Evolutionary conservation across 495 filamentous ascomycete genomes (phyloP).

Genomic region (Neohortaea acidophila): DNA sequence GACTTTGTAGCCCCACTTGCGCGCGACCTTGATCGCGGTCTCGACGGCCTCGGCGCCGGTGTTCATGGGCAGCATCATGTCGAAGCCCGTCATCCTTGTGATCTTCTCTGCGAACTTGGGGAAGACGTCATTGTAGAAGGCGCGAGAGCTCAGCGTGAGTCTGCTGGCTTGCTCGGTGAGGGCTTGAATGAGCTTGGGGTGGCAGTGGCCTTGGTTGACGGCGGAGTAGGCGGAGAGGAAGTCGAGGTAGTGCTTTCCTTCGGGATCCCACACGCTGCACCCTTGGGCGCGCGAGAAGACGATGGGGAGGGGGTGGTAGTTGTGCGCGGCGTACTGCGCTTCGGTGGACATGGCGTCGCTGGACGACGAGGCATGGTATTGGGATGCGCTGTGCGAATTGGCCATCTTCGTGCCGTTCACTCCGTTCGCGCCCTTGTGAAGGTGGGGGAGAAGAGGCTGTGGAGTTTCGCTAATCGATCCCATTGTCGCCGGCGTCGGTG

Average conservation of each 20-base stretch:
- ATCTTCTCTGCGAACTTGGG: conserved; percentile 90
- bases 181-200: conserved; percentile 84
- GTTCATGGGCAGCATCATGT: conserved; percentile 99
- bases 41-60: conserved; percentile 98
- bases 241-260: conserved; percentile 92
- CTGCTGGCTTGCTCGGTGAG: conserved; percentile 79
- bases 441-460: too few relatives aligned
- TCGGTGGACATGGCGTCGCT: conserved; percentile 64
- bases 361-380: conserved; percentile 72
- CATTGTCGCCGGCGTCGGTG: too few relatives aligned
- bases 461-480: too few relatives aligned
- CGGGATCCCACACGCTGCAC: conserved; percentile 88
- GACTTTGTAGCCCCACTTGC: conserved; percentile 97
- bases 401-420: too few relatives aligned
- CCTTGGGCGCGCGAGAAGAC: conserved; percentile 54
- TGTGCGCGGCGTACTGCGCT: conserved; percentile 80
- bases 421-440: too few relatives aligned
- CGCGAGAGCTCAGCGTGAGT: conserved; percentile 83
- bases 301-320: conserved; percentile 93
- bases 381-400: too few relatives aligned
- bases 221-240: conserved; percentile 96
- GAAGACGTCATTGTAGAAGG: conserved; percentile 99
- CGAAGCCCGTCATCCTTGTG: conserved; percentile 76
- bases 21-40: conserved; percentile 90
- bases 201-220: conserved; percentile 97